phyloP scores from a whole-genome alignment of 257 asterid species.

The Cordia subcordata region DNA sequence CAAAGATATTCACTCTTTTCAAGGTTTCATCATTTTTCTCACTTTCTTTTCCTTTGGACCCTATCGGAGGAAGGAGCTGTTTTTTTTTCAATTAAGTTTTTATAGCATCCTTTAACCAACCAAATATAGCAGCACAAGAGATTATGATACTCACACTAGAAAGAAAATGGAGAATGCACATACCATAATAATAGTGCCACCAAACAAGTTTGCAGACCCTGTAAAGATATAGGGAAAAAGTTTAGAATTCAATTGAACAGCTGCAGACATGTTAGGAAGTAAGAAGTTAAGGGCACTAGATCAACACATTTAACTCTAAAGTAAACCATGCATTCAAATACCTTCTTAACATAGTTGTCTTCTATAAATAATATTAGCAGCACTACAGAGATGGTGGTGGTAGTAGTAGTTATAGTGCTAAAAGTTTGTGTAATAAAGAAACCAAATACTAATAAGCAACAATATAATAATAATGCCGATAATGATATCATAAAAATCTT shows the following conservation, averaged over 20 bases:
- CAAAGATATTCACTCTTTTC: no score
- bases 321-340: background rate
- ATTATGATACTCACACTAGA: background rate
- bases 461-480: no score
- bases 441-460: no score
- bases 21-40: no score
- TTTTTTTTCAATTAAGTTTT: no score
- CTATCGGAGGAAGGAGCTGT: background rate
- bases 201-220: slow-evolving; percentile 95
- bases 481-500: no score
- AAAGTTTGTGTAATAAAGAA: no score
- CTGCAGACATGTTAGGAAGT: background rate
- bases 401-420: no score
- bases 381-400: no score
- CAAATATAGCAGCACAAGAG: background rate
- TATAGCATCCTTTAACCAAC: background rate
- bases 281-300: background rate
- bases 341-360: background rate
- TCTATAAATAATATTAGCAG: no score
- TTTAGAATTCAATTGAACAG: slow-evolving; percentile 20
- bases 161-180: slow-evolving; percentile 16
- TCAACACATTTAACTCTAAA: background rate
- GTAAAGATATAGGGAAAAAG: slow-evolving; percentile 25
- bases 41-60: background rate
- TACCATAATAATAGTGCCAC: slow-evolving; percentile 92